phyloP scores from a whole-genome alignment of 225 moss, liverwort and hornwort genomes.

The Antitrichia curtipendula region DNA sequence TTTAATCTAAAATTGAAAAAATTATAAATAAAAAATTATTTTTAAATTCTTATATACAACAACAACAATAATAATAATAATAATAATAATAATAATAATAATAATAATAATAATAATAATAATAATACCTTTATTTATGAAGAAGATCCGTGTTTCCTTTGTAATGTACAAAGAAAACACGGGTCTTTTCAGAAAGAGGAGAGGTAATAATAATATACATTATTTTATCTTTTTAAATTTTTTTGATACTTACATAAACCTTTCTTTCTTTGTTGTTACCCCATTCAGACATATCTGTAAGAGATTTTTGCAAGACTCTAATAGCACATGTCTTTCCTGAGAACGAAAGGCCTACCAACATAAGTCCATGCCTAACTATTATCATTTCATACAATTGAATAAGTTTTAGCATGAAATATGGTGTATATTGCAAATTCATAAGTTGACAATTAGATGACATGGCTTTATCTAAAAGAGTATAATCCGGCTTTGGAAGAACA shows the following conservation, averaged over 20 bases:
- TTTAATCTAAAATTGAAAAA: background rate
- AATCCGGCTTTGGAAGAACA: background rate
- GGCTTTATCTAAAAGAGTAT: background rate
- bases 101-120: too few species aligned
- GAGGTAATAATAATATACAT: background rate
- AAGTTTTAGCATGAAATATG: background rate
- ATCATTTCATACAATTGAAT: background rate
- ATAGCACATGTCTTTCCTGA: background rate
- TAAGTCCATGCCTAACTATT: background rate
- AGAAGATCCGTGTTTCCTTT: too few species aligned
- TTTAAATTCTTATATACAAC: background rate
- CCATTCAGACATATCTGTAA: background rate
- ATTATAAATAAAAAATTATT: rapidly evolving
- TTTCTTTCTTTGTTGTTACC: background rate
- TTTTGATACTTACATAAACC: background rate
- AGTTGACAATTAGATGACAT: background rate
- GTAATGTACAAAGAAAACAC: too few species aligned
- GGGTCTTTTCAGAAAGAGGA: too few species aligned
- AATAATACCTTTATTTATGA: too few species aligned
- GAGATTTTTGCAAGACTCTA: background rate
- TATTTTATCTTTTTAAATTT: background rate
- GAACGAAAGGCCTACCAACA: background rate
- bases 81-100: too few species aligned
- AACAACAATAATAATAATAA: too few species aligned
- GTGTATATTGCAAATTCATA: background rate